These are phyloP conservation scores for Lentinula edodes DNA, from an alignment of 768 basidiomycete genomes.

Conservation along the genomic window DNA sequence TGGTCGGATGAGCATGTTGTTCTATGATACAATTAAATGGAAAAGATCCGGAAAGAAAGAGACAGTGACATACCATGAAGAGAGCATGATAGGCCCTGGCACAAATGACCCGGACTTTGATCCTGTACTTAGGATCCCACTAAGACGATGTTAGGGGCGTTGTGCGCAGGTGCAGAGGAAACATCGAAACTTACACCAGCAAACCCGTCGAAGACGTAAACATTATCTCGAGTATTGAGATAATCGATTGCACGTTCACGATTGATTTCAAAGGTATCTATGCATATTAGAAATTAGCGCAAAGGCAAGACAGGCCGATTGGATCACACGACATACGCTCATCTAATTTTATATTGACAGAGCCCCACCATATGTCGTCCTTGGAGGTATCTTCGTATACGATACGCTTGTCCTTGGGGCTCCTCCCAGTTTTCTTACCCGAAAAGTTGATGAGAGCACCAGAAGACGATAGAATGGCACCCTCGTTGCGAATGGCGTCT, in stretches of 20 bases:
- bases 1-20: conserved; percentile 99
- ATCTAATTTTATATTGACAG: conserved; percentile 99
- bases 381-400: conserved; percentile 96
- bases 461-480: conserved; percentile 93
- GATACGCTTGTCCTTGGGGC: conserved; percentile 99
- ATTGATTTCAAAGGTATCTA: conserved; percentile 95
- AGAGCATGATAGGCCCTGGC: conserved; percentile 97
- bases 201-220: conserved; percentile 95
- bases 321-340: conserved; percentile 47
- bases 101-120: conserved; percentile 99
- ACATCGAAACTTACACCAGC: conserved; percentile 59
- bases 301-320: background rate
- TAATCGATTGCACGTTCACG: conserved; percentile 99
- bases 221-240: conserved; percentile 95
- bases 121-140: conserved; percentile 99
- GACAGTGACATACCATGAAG: conserved; percentile 75
- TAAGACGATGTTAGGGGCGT: conserved; percentile 22
- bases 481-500: conserved; percentile 97
- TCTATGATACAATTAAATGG: conserved; percentile 34
- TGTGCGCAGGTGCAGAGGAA: background rate
- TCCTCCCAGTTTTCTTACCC: conserved; percentile 97
- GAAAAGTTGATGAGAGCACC: conserved; percentile 99
- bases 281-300: conserved; percentile 24
- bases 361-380: conserved; percentile 99
- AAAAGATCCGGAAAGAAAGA: conserved; percentile 12